Evolutionary conservation across 768 basidiomycete genomes (phyloP).

Genomic region (Leccinum subtestaceum): DNA sequence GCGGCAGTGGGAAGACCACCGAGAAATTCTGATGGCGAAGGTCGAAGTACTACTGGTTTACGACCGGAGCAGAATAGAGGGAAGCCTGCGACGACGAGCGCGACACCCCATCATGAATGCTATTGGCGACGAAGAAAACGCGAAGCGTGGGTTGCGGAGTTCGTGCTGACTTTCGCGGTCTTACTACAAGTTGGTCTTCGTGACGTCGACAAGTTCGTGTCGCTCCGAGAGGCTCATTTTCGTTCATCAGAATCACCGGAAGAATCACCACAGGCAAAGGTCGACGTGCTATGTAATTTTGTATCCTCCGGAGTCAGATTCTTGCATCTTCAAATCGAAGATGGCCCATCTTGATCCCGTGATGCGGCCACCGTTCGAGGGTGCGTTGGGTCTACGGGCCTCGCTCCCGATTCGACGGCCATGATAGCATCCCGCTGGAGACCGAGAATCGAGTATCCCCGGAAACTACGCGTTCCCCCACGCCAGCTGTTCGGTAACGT

Average conservation of each 20-base stretch:
- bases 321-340: not conserved
- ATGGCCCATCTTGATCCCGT: not conserved
- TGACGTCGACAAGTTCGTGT: too few relatives aligned
- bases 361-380: not conserved
- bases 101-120: not conserved
- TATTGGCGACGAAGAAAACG: not conserved
- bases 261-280: not conserved
- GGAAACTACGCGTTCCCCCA: not conserved
- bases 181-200: too few relatives aligned
- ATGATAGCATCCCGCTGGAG: not conserved
- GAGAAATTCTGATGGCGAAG: not conserved
- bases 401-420: not conserved
- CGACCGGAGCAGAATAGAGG: not conserved
- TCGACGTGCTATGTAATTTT: not conserved
- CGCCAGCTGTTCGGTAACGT: not conserved
- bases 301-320: not conserved
- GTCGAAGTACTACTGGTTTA: not conserved
- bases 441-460: slow-evolving; percentile 2
- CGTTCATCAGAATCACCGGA: not conserved
- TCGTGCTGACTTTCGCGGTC: not conserved
- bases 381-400: not conserved
- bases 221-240: too few relatives aligned
- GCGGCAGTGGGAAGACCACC: not conserved
- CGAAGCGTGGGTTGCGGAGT: not conserved
- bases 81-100: not conserved